Percentiles rank a stretch among this genome's conserved stretches.
phyloP scores from a whole-genome alignment of 768 basidiomycete genomes.

The Lactarius indigo region DNA sequence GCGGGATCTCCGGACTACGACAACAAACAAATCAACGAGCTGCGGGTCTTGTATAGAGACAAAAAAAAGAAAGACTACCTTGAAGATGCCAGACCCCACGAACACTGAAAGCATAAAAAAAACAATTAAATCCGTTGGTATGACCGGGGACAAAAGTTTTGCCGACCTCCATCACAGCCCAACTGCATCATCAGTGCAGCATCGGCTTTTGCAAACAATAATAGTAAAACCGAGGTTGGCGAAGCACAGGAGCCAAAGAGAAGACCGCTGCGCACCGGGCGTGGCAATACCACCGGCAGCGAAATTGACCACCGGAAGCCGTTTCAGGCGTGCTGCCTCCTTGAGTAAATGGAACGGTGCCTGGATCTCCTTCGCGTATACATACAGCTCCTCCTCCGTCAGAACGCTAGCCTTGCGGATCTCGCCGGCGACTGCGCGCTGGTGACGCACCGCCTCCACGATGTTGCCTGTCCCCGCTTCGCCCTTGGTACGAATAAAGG shows the following conservation, averaged over 20 bases:
- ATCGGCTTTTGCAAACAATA: slow-evolving; percentile 54
- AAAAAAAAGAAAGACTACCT: slow-evolving; percentile 56
- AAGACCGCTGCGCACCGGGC: slow-evolving; percentile 52
- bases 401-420: slow-evolving; percentile 84
- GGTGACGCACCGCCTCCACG: slow-evolving; percentile 92
- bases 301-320: slow-evolving; percentile 94
- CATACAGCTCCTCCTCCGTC: slow-evolving; percentile 93
- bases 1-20: slow-evolving; percentile 85
- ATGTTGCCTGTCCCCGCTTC: slow-evolving; percentile 88
- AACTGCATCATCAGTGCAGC: slow-evolving; percentile 99
- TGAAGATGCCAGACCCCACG: slow-evolving; percentile 97
- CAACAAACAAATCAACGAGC: slow-evolving; percentile 6
- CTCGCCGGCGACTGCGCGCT: slow-evolving; percentile 76
- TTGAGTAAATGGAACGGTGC: slow-evolving; percentile 95
- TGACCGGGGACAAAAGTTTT: slow-evolving; percentile 2
- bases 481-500: slow-evolving; percentile 98
- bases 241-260: not conserved
- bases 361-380: slow-evolving; percentile 86
- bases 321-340: slow-evolving; percentile 90
- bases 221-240: slow-evolving; percentile 9
- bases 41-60: not conserved
- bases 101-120: slow-evolving; percentile 61
- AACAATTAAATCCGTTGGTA: slow-evolving; percentile 5
- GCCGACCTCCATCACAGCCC: slow-evolving; percentile 89
- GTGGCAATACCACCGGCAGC: slow-evolving; percentile 93